A percentile compares a stretch with the other conserved stretches of the same genome.
These are phyloP conservation scores for Solanum gracilifrons DNA, from an alignment of 257 asterid species.

Conservation along the genomic window DNA sequence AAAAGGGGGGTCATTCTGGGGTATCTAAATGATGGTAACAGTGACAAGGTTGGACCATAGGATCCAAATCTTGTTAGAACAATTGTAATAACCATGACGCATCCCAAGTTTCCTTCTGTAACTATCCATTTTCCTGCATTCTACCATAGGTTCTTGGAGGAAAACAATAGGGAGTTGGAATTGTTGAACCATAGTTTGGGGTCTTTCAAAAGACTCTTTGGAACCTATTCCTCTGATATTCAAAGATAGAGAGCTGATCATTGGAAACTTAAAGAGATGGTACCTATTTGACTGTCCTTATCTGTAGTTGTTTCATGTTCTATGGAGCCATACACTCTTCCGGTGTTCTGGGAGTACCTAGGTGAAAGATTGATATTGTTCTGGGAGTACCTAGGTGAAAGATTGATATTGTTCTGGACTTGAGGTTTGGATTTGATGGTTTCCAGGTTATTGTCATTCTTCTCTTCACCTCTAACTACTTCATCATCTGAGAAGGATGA, in stretches of 20 bases:
- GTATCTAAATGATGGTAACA: too few relatives aligned
- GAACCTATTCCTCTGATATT: neutral
- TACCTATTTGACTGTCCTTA: neutral
- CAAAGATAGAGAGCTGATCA: neutral
- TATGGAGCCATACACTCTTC: neutral
- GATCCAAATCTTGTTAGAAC: too few relatives aligned
- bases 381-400: neutral
- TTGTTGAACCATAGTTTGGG: too few relatives aligned
- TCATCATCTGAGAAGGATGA: neutral
- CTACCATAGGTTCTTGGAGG: too few relatives aligned
- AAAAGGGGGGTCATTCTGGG: neutral
- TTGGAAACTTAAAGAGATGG: neutral
- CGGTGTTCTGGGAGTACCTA: neutral
- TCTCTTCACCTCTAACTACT: neutral
- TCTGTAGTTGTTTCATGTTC: neutral
- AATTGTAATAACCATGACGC: too few relatives aligned
- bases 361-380: neutral
- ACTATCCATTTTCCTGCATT: too few relatives aligned
- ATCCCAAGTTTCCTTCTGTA: too few relatives aligned
- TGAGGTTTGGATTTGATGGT: neutral
- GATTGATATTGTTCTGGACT: neutral
- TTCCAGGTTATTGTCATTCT: neutral
- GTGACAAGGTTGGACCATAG: too few relatives aligned
- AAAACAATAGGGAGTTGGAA: too few relatives aligned
- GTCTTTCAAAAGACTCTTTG: too few relatives aligned